phyloP scores from a whole-genome alignment of 805 yeast genomes.

The Spathaspora girioi region DNA sequence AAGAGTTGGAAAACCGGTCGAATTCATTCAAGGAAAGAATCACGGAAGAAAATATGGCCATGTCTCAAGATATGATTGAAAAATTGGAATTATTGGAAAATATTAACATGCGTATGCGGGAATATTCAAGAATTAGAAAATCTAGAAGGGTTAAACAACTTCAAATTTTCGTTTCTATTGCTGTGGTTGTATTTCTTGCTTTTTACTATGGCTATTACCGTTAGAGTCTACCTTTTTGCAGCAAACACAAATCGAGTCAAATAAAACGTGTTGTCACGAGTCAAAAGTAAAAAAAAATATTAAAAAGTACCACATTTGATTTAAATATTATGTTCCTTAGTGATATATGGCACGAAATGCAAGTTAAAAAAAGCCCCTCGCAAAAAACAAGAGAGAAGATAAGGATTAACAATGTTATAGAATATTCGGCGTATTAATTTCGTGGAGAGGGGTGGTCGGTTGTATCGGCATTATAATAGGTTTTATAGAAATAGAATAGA shows the following conservation, averaged over 20 bases:
- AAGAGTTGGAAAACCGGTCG: constrained; percentile 23
- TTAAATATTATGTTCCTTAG: too few species aligned
- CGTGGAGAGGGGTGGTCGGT: background rate
- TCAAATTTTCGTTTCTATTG: constrained; percentile 14
- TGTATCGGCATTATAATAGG: background rate
- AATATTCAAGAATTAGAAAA: constrained; percentile 21
- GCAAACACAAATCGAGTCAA: background rate
- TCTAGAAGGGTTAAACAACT: constrained; percentile 28
- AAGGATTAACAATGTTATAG: background rate
- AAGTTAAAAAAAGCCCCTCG: background rate
- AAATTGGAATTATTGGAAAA: constrained; percentile 30
- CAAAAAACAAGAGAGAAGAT: background rate
- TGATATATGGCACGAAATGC: background rate
- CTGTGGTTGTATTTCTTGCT: constrained; percentile 14
- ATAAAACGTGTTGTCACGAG: background rate
- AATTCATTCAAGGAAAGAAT: constrained; percentile 19
- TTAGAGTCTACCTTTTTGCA: background rate
- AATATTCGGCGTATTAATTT: background rate
- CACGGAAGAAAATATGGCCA: constrained; percentile 19
- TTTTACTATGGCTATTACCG: constrained; percentile 10
- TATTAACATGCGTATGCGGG: constrained; percentile 23
- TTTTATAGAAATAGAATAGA: background rate
- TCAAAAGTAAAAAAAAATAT: background rate
- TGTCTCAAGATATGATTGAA: constrained; percentile 22
- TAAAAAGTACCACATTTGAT: background rate